These are phyloP conservation scores for Mesembryanthemum crystallinum DNA, from an alignment of 148 eudicot genomes.

Conservation along the genomic window DNA sequence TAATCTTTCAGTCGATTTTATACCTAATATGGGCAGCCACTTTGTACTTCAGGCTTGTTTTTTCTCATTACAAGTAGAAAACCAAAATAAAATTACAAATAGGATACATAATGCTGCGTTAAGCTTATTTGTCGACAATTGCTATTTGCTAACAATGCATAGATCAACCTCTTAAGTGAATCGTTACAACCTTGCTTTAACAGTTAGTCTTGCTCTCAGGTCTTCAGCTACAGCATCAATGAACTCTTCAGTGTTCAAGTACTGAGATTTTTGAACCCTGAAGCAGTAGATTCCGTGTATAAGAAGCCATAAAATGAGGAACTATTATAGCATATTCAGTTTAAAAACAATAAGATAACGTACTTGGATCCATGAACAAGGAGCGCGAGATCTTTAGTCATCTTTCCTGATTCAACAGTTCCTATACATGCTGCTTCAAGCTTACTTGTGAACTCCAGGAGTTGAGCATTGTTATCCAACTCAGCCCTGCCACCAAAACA, in stretches of 20 bases:
- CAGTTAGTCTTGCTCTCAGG: constrained; percentile 58
- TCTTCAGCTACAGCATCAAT: constrained; percentile 83
- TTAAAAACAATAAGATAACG: constrained; percentile 8
- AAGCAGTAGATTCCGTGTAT: neutral
- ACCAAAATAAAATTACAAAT: no score
- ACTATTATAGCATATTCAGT: neutral
- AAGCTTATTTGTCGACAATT: neutral
- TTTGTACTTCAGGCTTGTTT: neutral
- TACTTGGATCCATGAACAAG: constrained; percentile 80
- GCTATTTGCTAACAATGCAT: neutral
- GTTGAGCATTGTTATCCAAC: constrained; percentile 60
- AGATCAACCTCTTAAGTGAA: neutral
- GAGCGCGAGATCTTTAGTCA: constrained; percentile 98
- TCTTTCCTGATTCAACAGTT: constrained; percentile 84
- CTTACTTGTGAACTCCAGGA: constrained; percentile 74
- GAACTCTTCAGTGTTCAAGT: constrained; percentile 88
- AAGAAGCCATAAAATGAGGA: neutral
- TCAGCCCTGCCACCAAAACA: constrained; percentile 47
- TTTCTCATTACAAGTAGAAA: no score
- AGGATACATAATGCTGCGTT: no score
- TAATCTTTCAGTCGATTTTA: neutral
- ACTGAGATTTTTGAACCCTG: constrained; percentile 23
- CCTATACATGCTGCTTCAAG: constrained; percentile 87
- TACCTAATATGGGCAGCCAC: neutral
- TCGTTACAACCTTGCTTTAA: constrained; percentile 14